phyloP scores from a whole-genome alignment of 2,329 filamentous ascomycete species.

The Diaporthe batatas region DNA sequence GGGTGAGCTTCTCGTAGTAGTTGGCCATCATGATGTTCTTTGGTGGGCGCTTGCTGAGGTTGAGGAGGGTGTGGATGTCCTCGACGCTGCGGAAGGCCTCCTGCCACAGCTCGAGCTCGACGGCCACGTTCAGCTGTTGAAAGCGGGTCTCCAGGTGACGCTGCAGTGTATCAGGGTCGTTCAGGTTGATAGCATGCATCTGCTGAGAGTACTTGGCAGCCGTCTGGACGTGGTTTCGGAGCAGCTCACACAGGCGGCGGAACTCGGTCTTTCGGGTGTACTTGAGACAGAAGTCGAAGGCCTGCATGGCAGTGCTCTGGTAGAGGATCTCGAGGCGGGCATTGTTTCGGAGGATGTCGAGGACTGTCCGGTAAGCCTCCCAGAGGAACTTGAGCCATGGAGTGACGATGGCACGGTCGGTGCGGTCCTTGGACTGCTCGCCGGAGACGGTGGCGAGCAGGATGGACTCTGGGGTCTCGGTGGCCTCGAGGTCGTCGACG shows the following conservation, averaged over 20 bases:
- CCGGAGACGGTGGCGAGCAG: slow-evolving; percentile 97
- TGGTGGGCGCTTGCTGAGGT: slow-evolving; percentile 95
- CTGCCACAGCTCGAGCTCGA: slow-evolving; percentile 98
- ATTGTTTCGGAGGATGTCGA: slow-evolving; percentile 99
- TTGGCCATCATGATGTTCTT: slow-evolving; percentile 99
- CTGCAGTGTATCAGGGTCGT: slow-evolving; percentile 96
- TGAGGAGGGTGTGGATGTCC: slow-evolving; percentile 97
- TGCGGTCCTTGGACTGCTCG: slow-evolving; percentile 96
- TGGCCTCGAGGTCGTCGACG: slow-evolving; percentile 95
- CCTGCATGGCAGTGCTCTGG: slow-evolving; percentile 97
- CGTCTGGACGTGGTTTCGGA: slow-evolving; percentile 98
- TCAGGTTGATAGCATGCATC: slow-evolving; percentile 99
- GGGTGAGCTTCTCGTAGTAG: slow-evolving; percentile 99
- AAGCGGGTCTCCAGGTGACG: slow-evolving; percentile 98
- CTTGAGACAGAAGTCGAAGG: slow-evolving; percentile 98
- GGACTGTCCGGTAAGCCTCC: slow-evolving; percentile 98
- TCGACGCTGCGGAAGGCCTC: slow-evolving; percentile 99
- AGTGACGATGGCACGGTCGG: slow-evolving; percentile 97
- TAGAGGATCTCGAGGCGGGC: slow-evolving; percentile 97
- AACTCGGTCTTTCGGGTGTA: slow-evolving; percentile 99
- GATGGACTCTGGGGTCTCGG: slow-evolving; percentile 97
- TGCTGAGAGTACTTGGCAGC: slow-evolving; percentile 98
- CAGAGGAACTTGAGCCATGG: slow-evolving; percentile 99
- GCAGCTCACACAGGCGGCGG: slow-evolving; percentile 95
- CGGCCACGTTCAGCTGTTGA: slow-evolving; percentile 97